A percentile compares a stretch with the other conserved stretches of the same genome.
Conservation (phyloP, 2,329 filamentous ascomycete species). For the Arthrobotrys musiformis region DNA sequence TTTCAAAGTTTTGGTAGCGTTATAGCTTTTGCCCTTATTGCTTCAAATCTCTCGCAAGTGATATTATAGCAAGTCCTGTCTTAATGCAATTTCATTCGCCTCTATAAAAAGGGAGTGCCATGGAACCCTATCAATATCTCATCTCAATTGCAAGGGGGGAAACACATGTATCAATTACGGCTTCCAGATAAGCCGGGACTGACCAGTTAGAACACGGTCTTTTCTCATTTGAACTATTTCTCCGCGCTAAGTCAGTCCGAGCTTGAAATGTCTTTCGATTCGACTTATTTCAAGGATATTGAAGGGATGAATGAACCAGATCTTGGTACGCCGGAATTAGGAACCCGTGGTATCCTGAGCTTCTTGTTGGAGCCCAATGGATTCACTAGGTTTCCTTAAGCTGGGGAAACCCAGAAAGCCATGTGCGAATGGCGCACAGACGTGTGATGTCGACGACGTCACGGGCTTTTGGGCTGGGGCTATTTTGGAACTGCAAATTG, state of each 20-base stretch:
- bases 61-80: conserved; percentile 1
- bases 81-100: conserved; percentile 26
- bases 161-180: conserved; percentile 9
- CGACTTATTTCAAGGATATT: neutral
- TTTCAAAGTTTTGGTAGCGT: neutral
- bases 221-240: conserved; percentile 17
- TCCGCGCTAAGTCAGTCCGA: conserved; percentile 8
- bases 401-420: conserved; percentile 16
- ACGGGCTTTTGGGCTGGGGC: neutral
- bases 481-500: neutral
- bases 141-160: neutral
- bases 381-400: neutral
- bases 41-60: neutral
- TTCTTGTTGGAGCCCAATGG: neutral
- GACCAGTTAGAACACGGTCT: neutral
- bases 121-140: neutral
- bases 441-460: conserved; percentile 24
- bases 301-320: neutral
- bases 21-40: neutral
- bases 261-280: conserved; percentile 16
- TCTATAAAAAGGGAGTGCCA: conserved; percentile 29
- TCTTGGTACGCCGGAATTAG: conserved; percentile 29
- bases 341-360: conserved; percentile 3
- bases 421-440: conserved; percentile 28
- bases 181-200: conserved; percentile 4